Evolutionary conservation across 139 green algal genomes (phyloP).

Genomic region (Chlamydomonas sphaeroides): DNA sequence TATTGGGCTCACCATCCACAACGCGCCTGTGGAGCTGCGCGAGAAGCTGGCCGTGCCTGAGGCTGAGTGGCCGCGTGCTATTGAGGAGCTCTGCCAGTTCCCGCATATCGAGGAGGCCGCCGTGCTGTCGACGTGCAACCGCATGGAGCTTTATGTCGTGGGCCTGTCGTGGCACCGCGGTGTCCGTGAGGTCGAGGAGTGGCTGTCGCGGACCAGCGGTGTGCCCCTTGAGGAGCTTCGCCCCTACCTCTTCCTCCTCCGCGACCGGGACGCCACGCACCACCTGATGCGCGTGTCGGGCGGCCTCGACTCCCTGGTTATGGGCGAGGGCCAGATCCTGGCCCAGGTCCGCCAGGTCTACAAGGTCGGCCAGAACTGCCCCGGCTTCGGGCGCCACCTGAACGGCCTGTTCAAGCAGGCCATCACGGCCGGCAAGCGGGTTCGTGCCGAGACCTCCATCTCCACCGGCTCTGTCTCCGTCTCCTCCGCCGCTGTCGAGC

Average conservation of each 20-base stretch:
- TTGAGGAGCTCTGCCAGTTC: slow-evolving; percentile 91
- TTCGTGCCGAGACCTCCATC: slow-evolving; percentile 96
- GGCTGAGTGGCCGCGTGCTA: slow-evolving; percentile 93
- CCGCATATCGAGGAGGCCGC: slow-evolving; percentile 98
- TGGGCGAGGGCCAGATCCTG: slow-evolving; percentile 99
- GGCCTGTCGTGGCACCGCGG: slow-evolving; percentile 93
- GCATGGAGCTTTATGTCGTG: slow-evolving; percentile 99
- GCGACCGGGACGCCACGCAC: slow-evolving; percentile 94
- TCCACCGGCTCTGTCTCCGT: slow-evolving; percentile 94
- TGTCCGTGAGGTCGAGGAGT: slow-evolving; percentile 97
- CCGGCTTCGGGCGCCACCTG: slow-evolving; percentile 96
- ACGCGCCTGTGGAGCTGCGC: slow-evolving; percentile 93
- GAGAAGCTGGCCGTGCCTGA: slow-evolving; percentile 98
- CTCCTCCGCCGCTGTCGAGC: slow-evolving; percentile 94
- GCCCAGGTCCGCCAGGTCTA: slow-evolving; percentile 97
- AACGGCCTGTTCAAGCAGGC: slow-evolving; percentile 99
- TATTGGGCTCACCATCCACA: slow-evolving; percentile 97
- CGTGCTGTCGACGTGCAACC: slow-evolving; percentile 98
- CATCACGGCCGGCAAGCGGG: slow-evolving; percentile 96
- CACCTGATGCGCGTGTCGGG: slow-evolving; percentile 95
- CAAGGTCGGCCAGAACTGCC: slow-evolving; percentile 91
- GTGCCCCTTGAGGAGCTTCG: slow-evolving; percentile 93
- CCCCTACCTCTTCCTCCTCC: slow-evolving; percentile 95
- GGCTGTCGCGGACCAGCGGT: slow-evolving; percentile 92
- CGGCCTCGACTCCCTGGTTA: slow-evolving; percentile 97